phyloP scores from a whole-genome alignment of 495 filamentous ascomycete species.

The Jackrogersella multiformis region DNA sequence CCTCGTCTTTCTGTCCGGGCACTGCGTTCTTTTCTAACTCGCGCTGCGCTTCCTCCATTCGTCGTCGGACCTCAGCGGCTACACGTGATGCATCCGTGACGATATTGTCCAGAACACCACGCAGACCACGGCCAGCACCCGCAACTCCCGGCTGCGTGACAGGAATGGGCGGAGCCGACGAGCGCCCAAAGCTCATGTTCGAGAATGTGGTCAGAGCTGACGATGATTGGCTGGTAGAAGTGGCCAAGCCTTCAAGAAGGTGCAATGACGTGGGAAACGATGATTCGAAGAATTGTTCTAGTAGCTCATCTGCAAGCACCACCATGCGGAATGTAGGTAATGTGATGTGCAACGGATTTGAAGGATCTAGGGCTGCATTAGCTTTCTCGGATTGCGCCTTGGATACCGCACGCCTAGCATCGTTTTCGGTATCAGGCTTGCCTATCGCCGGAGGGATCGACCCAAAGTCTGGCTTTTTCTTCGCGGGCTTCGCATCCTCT shows the following conservation, averaged over 20 bases:
- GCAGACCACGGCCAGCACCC: slow-evolving; percentile 77
- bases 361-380: slow-evolving; percentile 90
- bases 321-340: slow-evolving; percentile 99
- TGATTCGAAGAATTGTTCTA: slow-evolving; percentile 95
- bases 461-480: slow-evolving; percentile 43
- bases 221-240: slow-evolving; percentile 51
- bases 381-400: slow-evolving; percentile 69
- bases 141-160: slow-evolving; percentile 50
- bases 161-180: slow-evolving; percentile 49
- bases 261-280: slow-evolving; percentile 73
- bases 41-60: slow-evolving; percentile 92
- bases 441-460: slow-evolving; percentile 38
- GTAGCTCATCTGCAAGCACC: slow-evolving; percentile 90
- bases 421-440: slow-evolving; percentile 36
- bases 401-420: slow-evolving; percentile 54
- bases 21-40: slow-evolving; percentile 83
- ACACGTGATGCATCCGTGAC: slow-evolving; percentile 96
- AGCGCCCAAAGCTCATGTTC: slow-evolving; percentile 66
- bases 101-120: slow-evolving; percentile 95
- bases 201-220: slow-evolving; percentile 83
- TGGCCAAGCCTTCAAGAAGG: slow-evolving; percentile 58
- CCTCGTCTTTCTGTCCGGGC: slow-evolving; percentile 68
- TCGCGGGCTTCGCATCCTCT: slow-evolving; percentile 41
- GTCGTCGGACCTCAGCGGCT: slow-evolving; percentile 84
- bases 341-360: slow-evolving; percentile 92